Evolutionary conservation across 2,329 filamentous ascomycete genomes (phyloP).

Genomic region (Aspergillus awamori): DNA sequence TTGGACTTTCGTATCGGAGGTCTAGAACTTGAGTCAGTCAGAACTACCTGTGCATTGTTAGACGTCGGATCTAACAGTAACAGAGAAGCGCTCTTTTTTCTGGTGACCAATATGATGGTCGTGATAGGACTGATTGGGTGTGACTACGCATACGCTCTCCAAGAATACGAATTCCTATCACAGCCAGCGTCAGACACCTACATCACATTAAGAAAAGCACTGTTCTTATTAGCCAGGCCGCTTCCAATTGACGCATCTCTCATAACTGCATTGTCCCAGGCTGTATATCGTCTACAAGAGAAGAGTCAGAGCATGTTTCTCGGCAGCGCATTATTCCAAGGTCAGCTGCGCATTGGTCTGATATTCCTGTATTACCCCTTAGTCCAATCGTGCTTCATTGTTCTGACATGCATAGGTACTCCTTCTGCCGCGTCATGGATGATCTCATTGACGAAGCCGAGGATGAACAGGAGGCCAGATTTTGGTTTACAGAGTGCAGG

Average conservation of each 20-base stretch:
- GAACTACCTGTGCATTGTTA: neutral
- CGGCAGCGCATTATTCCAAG: slow-evolving; percentile 69
- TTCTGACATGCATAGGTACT: slow-evolving; percentile 55
- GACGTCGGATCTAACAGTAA: neutral
- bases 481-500: neutral
- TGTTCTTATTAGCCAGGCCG: slow-evolving; percentile 30
- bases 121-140: slow-evolving; percentile 70
- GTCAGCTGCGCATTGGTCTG: slow-evolving; percentile 68
- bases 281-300: slow-evolving; percentile 58
- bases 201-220: neutral
- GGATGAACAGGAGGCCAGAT: slow-evolving; percentile 28
- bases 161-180: slow-evolving; percentile 35
- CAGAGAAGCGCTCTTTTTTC: slow-evolving; percentile 71
- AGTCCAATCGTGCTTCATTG: slow-evolving; percentile 13
- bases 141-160: slow-evolving; percentile 68
- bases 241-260: slow-evolving; percentile 58
- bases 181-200: slow-evolving; percentile 28
- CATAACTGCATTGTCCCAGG: slow-evolving; percentile 61
- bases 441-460: slow-evolving; percentile 70
- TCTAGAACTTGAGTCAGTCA: slow-evolving; percentile 65
- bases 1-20: slow-evolving; percentile 62
- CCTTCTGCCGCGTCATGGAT: slow-evolving; percentile 73
- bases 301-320: slow-evolving; percentile 77
- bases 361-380: slow-evolving; percentile 56
- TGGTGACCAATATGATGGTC: slow-evolving; percentile 69